A percentile compares a stretch with the other conserved stretches of the same genome.
phyloP scores from a whole-genome alignment of 768 basidiomycete genomes.

The Boletus tomentosulus region DNA sequence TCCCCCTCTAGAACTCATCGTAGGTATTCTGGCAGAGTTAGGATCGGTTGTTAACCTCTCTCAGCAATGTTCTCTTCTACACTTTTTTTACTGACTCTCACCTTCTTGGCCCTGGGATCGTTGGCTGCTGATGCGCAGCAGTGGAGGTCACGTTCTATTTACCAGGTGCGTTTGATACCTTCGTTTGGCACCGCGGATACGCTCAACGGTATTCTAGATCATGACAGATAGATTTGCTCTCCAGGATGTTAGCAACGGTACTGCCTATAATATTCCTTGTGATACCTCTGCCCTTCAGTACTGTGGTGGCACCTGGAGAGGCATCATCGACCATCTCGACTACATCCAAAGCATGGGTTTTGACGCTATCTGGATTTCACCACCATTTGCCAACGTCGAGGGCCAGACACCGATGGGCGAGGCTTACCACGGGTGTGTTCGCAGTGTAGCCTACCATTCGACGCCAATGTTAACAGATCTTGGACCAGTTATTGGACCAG shows the following conservation, averaged over 20 bases:
- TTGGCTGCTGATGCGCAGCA: slow-evolving; percentile 40
- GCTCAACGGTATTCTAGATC: slow-evolving; percentile 27
- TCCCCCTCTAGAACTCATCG: background rate
- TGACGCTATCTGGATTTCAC: slow-evolving; percentile 58
- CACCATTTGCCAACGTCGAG: slow-evolving; percentile 47
- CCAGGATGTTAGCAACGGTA: slow-evolving; percentile 29
- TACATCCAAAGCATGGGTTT: slow-evolving; percentile 64
- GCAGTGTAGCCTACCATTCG: background rate
- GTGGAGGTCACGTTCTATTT: slow-evolving; percentile 52
- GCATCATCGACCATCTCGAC: slow-evolving; percentile 51
- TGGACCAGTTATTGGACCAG: slow-evolving; percentile 47
- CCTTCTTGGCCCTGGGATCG: slow-evolving; percentile 8
- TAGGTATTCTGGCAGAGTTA: slow-evolving; percentile 1
- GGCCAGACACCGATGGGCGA: slow-evolving; percentile 47
- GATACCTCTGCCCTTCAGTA: slow-evolving; percentile 45
- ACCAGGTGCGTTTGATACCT: slow-evolving; percentile 37
- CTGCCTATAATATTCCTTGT: slow-evolving; percentile 36
- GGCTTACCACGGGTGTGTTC: slow-evolving; percentile 51
- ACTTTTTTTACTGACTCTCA: slow-evolving; percentile 7
- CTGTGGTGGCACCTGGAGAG: slow-evolving; percentile 57
- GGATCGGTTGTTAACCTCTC: background rate
- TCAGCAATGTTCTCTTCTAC: slow-evolving; percentile 8
- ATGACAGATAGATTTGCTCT: slow-evolving; percentile 63
- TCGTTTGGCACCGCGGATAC: background rate
- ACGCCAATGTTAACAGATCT: background rate